Evolutionary conservation across 148 eudicot species (phyloP), one percentile per base, ranked within the genome.

Genomic region (Fagopyrum esculentum): DNA sequence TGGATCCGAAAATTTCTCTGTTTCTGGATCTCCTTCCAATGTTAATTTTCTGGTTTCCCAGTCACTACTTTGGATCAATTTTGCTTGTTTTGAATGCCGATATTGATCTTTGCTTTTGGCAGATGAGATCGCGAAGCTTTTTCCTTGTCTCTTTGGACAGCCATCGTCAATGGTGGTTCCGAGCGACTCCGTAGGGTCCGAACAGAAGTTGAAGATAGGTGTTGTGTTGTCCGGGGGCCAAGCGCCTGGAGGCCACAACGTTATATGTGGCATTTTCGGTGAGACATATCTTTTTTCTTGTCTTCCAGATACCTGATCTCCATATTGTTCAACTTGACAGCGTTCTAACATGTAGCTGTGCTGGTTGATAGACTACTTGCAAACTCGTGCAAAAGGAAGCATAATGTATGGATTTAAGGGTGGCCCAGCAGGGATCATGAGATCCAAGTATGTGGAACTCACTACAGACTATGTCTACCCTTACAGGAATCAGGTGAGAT

Each of bases 171-270:
- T 79, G 80, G 68, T 92, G 83, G 89, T 89, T 64, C 92, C 97
- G 0, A 84, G 88, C 11, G 89, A 87, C 2, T 78, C 87, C 0
- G 80, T 79, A n/a, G 63, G 76, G 3, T 78, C 87, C 4, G 81
- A 78, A 49, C 83, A 82, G 79, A 86, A 77, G 76, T 82, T 95
- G 86, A 95, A 92, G 81, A 89, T 95, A 13, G 98, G 98, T 72
- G 93, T 92, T 57, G 98, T 95, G 40, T 77, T 95, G 78, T 95
- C 98, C 0, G 97, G 98, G 72, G 97, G 98, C 66, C 98, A 92
- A 87, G 98, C 98, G 49, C 98, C 98, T 30, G 98, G 98, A 77
- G 98, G 98, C 19, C 98, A 95, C 87, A 95, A 95, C 76, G 98
- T 95, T 56, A 95, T 95, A 59, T 92, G 97, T 73, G 98, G 98